Percentiles rank a stretch among this genome's conserved stretches.
Evolutionary conservation across 2,329 filamentous ascomycete species (phyloP).

Genomic region (Diaporthe eres): DNA sequence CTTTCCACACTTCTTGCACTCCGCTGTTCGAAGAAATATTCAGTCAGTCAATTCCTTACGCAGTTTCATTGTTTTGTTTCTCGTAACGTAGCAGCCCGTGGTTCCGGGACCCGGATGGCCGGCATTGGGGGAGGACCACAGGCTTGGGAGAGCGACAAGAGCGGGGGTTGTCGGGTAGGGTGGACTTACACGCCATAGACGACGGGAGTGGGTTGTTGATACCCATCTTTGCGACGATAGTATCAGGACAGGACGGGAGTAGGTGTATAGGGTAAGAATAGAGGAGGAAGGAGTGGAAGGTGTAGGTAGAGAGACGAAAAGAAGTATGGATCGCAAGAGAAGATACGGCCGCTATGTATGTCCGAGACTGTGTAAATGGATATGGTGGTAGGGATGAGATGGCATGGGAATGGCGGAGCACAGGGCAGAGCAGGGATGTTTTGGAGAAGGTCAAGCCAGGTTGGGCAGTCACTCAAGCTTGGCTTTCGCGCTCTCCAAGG

Average conservation of each 20-base stretch:
- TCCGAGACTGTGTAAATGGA: constrained; percentile 1
- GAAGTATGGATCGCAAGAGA: neutral
- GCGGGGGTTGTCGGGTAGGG: constrained; percentile 36
- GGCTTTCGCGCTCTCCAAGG: neutral
- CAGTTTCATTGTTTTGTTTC: too few relatives aligned
- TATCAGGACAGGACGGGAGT: neutral
- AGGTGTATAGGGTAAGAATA: neutral
- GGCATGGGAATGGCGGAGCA: constrained; percentile 3
- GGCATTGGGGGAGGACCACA: constrained; percentile 2
- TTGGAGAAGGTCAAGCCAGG: constrained; percentile 29
- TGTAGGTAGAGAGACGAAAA: neutral
- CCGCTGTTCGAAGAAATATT: constrained; percentile 71
- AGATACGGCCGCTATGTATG: constrained; percentile 6
- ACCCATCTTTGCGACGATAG: constrained; percentile 61
- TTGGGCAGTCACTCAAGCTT: constrained; percentile 3
- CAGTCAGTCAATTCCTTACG: constrained; percentile 27
- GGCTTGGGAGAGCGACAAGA: constrained; percentile 40
- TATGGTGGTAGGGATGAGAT: neutral
- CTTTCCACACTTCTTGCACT: constrained; percentile 97
- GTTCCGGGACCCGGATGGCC: neutral
- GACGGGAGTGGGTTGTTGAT: constrained; percentile 77
- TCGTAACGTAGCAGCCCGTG: neutral
- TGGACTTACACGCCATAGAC: constrained; percentile 76
- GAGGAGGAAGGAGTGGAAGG: neutral
- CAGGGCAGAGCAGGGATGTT: constrained; percentile 41